Evolutionary conservation across 2,329 filamentous ascomycete species (phyloP).

Genomic region (Cladosporium oxysporum): DNA sequence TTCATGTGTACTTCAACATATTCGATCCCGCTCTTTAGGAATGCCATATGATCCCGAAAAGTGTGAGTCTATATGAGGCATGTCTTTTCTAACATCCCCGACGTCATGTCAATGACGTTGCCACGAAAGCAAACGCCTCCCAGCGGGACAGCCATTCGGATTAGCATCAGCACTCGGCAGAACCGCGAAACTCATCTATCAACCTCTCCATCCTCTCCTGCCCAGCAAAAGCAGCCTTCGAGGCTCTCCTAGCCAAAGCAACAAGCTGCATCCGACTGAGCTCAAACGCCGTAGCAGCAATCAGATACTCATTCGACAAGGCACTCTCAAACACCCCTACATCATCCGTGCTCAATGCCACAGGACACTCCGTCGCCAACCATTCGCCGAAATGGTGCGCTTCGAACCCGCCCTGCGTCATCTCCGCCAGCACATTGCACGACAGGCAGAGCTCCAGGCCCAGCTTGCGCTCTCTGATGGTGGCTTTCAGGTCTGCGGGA

Average conservation of each 20-base stretch:
- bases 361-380: slow-evolving; percentile 58
- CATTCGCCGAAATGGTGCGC: slow-evolving; percentile 80
- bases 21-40: not conserved
- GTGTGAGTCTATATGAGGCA: not conserved
- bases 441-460: slow-evolving; percentile 77
- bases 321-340: slow-evolving; percentile 78
- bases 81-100: no score
- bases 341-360: slow-evolving; percentile 80
- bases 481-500: slow-evolving; percentile 57
- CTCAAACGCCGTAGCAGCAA: slow-evolving; percentile 70
- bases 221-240: slow-evolving; percentile 67
- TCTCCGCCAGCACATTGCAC: slow-evolving; percentile 76
- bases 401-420: slow-evolving; percentile 65
- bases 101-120: not conserved
- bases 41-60: not conserved
- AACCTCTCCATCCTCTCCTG: slow-evolving; percentile 63
- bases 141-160: not conserved
- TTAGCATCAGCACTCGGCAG: not conserved
- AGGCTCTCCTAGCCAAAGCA: slow-evolving; percentile 59
- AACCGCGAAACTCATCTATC: slow-evolving; percentile 19
- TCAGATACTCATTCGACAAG: slow-evolving; percentile 73
- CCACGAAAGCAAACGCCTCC: not conserved
- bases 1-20: no score
- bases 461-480: slow-evolving; percentile 57
- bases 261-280: slow-evolving; percentile 54